A percentile compares a stretch with the other conserved stretches of the same genome.
Evolutionary conservation across 2,329 filamentous ascomycete genomes (phyloP).

Genomic region (Ambrosiella cleistominuta): DNA sequence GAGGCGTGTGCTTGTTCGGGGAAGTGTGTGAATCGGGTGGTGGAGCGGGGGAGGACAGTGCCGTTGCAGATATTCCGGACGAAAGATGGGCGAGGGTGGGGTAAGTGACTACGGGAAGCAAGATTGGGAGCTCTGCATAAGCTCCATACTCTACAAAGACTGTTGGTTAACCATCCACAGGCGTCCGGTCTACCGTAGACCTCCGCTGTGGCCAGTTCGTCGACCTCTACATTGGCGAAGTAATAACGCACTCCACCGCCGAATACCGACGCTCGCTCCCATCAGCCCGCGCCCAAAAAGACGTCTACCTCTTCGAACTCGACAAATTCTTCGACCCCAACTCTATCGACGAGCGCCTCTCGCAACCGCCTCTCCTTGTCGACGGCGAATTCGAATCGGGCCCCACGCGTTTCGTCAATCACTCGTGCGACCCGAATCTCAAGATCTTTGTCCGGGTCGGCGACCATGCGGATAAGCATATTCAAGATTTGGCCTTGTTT

Average conservation of each 20-base stretch:
- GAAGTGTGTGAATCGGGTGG: conserved; percentile 55
- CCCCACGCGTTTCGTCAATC: conserved; percentile 67
- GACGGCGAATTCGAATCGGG: conserved; percentile 64
- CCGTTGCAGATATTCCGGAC: conserved; percentile 66
- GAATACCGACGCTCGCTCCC: conserved; percentile 42
- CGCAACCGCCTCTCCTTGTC: conserved; percentile 39
- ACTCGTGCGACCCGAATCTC: conserved; percentile 64
- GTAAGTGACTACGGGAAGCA: conserved; percentile 22
- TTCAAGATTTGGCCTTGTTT: conserved; percentile 65
- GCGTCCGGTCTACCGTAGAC: conserved; percentile 45
- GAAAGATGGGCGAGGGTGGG: conserved; percentile 50
- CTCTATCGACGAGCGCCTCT: conserved; percentile 38
- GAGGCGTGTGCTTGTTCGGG: conserved; percentile 46
- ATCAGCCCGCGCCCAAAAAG: conserved; percentile 42
- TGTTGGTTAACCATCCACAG: conserved; percentile 19
- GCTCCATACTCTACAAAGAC: too few species aligned
- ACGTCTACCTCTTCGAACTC: conserved; percentile 62
- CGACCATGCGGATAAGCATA: conserved; percentile 53
- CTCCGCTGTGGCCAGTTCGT: conserved; percentile 61
- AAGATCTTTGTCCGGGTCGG: conserved; percentile 64
- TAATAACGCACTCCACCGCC: conserved; percentile 48
- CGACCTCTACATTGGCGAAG: conserved; percentile 59
- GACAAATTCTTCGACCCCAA: conserved; percentile 56
- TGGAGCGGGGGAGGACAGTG: conserved; percentile 54
- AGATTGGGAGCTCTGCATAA: neutral